Percentiles rank a stretch among this genome's conserved stretches.
These are phyloP conservation scores for Fusarium luffae DNA, from an alignment of 2,329 filamentous ascomycete genomes.

Conservation along the genomic window DNA sequence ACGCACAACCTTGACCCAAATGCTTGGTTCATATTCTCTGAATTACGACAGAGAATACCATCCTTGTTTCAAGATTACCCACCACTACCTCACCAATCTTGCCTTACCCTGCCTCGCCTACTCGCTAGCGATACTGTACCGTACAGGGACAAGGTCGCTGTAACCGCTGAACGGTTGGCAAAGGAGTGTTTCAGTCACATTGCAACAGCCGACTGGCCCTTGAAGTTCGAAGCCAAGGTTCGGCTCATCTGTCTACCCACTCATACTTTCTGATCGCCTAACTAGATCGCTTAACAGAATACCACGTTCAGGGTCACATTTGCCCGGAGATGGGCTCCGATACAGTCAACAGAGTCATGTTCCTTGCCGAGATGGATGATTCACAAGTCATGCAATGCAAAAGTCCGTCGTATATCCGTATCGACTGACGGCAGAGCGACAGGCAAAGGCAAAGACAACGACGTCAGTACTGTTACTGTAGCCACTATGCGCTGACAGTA, in stretches of 20 bases:
- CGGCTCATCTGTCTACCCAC: background rate
- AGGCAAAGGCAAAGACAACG: background rate
- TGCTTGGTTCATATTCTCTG: conserved; percentile 12
- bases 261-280: background rate
- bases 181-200: conserved; percentile 28
- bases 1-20: background rate
- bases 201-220: conserved; percentile 5
- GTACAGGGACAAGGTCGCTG: background rate
- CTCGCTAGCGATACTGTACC: background rate
- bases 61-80: conserved; percentile 26
- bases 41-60: conserved; percentile 14
- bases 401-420: background rate
- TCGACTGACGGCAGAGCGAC: background rate
- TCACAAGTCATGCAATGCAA: conserved; percentile 16
- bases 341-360: conserved; percentile 14
- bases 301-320: conserved; percentile 21
- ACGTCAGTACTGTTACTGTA: background rate
- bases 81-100: background rate
- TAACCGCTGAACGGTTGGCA: conserved; percentile 5
- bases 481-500: conserved; percentile 17
- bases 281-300: conserved; percentile 9
- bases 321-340: conserved; percentile 14
- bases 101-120: background rate
- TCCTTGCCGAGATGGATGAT: background rate
- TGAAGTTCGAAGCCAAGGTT: background rate